Percentiles rank a stretch among this genome's conserved stretches.
phyloP scores from a whole-genome alignment of 768 basidiomycete species.

The Leccinum rimulosum region DNA sequence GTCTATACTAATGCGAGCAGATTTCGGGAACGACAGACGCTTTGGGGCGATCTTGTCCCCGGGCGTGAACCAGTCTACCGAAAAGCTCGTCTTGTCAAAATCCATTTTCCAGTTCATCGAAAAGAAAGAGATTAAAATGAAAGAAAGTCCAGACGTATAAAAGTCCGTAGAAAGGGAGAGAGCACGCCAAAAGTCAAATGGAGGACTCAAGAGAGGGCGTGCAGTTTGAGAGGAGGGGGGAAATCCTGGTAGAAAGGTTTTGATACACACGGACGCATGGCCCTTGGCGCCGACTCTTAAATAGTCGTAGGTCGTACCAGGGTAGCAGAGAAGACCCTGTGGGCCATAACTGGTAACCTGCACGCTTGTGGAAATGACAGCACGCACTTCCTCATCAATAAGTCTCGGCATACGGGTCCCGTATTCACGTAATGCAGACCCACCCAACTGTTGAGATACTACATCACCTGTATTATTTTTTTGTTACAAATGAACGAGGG shows the following conservation, averaged over 20 bases:
- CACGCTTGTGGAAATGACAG: conserved; percentile 6
- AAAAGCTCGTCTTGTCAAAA: conserved; percentile 31
- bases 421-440: background rate
- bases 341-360: conserved; percentile 9
- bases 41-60: conserved; percentile 25
- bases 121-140: conserved; percentile 6
- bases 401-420: conserved; percentile 4
- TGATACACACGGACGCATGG: conserved; percentile 3
- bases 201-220: background rate
- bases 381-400: conserved; percentile 5
- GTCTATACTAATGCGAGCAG: conserved; percentile 31
- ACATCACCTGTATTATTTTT: background rate
- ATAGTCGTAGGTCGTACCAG: conserved; percentile 12
- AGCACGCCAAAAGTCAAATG: background rate
- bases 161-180: conserved; percentile 2
- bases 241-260: conserved; percentile 1
- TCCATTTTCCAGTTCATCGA: conserved; percentile 26
- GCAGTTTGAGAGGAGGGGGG: conserved; percentile 3
- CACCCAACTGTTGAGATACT: background rate
- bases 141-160: conserved; percentile 3
- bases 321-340: conserved; percentile 17
- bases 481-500: background rate
- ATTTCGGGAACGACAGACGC: conserved; percentile 35
- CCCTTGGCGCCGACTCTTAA: conserved; percentile 12
- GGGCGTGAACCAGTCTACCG: conserved; percentile 31